Base-by-base conservation (phyloP, 1,284 basidiomycete species). In the Papiliotrema fonsecae region DNA sequence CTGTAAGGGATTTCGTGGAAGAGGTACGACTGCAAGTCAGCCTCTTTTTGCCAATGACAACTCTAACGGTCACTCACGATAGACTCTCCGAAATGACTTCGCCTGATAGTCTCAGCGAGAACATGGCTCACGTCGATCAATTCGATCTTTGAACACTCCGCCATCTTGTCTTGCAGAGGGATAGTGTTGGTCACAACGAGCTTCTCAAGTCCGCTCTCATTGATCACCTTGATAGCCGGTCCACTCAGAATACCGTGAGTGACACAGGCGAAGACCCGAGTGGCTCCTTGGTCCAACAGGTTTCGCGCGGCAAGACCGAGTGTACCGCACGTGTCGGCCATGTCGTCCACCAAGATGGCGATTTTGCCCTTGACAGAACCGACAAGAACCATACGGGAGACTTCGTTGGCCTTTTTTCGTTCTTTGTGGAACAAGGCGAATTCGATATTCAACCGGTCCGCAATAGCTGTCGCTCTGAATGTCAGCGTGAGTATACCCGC, bases 381-480 rank as follows among this genome's bases (percentile, higher is more conserved):
- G 52, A 99, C 96, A 45, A 99, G 84, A 41, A 98, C 85, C 96
- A 99, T 99, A 51, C 96, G 85, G 45, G 93, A 97, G 19, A 99
- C 94, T 66, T 97, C 91, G 76, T 97, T 98, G 34, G 94, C 96
- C 79, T 96, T 97, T 77, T 97, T 98, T 52, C 96, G 86, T 76
- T 99, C 96, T 74, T 99, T 99, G 83, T 99, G 96, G 81, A 98
- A 98, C 50, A 99, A 79, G 27, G 96, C 96, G 78, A 99, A 98
- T 70, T 98, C 96, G 60, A 97, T 87, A 43, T 94, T 91, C 51
- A 98, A 80, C 42, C 91, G 84, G 75, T 97, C 96, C 16, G 96
- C 96, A 60, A 99, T 93, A 27, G 92, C 92, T 11, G 96, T 97
- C 19, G 94, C 96, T 63, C 92, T 96, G 72, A 19, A 19, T 40